Evolutionary conservation across 768 basidiomycete genomes (phyloP).

Genomic region (Phylloporus scabripes): DNA sequence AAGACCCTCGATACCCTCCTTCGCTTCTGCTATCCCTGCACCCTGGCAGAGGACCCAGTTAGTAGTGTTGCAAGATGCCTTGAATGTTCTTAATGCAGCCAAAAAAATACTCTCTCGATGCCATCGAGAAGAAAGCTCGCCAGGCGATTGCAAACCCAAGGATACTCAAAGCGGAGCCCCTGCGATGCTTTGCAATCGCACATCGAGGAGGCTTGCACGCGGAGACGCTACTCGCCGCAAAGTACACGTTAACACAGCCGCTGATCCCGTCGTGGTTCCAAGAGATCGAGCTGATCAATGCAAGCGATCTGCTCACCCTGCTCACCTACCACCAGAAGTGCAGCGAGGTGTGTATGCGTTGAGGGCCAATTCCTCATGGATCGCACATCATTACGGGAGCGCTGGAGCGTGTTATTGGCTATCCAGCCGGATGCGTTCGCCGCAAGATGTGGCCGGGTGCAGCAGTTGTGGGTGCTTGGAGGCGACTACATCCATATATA

Average conservation of each 20-base stretch:
- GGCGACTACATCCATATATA: neutral
- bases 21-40: constrained; percentile 21
- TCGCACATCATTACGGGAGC: neutral
- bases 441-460: too few species aligned
- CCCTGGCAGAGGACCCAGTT: constrained; percentile 15
- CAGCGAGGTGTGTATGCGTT: constrained; percentile 4
- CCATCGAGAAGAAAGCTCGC: constrained; percentile 12
- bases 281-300: constrained; percentile 27
- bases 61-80: constrained; percentile 6
- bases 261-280: constrained; percentile 20
- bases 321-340: constrained; percentile 20
- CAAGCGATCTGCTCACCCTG: constrained; percentile 22
- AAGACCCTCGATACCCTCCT: constrained; percentile 19
- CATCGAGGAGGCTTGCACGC: constrained; percentile 14
- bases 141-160: constrained; percentile 17
- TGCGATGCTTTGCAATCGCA: constrained; percentile 31
- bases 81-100: constrained; percentile 15
- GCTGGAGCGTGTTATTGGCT: constrained; percentile 4
- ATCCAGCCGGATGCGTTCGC: neutral
- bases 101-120: constrained; percentile 16
- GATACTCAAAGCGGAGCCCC: constrained; percentile 15
- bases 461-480: neutral
- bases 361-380: neutral
- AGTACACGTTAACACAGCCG: constrained; percentile 23
- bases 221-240: constrained; percentile 27